Base-by-base conservation (phyloP, 2,329 filamentous ascomycete genomes). In the Cordyceps militaris region DNA sequence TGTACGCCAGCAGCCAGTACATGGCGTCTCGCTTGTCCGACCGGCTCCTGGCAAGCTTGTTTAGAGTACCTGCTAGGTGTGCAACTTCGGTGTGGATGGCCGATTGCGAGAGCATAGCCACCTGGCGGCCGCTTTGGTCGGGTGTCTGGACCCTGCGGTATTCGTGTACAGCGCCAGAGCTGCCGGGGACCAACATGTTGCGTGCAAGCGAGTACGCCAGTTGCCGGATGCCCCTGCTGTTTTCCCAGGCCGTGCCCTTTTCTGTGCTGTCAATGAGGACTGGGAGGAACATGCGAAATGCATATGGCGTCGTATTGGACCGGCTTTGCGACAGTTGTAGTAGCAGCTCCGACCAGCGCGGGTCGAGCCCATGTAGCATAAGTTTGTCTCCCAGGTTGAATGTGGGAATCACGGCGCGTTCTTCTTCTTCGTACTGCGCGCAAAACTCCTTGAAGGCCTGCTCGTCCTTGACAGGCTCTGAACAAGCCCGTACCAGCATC, bases 221-320 rank as follows among this genome's bases (percentile, higher is more conserved):
- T 48, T 73, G 73, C 14, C 84, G 74, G 32, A 83, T 71, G 8
- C 66, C 57, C 26, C 72, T 74, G 56, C 81, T 81, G 58, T 78
- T 72, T 55, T 77, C 74, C 83, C 84, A 86, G 16, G 81, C 79
- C 63, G 77, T 84, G 44, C 76, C 76, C 30, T 78, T 76, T n/a
- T 68, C 65, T 19, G 79, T 77, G 58, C 77, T 79, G 61, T 87
- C 84, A 10, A 84, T 71, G 0, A 91, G 68, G 23, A 86, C 76
- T 0, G 86, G 85, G 1, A 91, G 75, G 66, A 87, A 92, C 13
- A 89, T 76, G 42, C 77, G 70, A 13, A 71, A 64, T 1, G 62
- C 59, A 2, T 69, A 61, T 2, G 57, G 58, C 8, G 26, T 7
- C 23, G 16, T 14, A 9, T 7, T 19, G 54, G 42, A 5, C 63